Conservation (phyloP, 148 eudicot genomes). For the Vaccinium vitisidaea region DNA sequence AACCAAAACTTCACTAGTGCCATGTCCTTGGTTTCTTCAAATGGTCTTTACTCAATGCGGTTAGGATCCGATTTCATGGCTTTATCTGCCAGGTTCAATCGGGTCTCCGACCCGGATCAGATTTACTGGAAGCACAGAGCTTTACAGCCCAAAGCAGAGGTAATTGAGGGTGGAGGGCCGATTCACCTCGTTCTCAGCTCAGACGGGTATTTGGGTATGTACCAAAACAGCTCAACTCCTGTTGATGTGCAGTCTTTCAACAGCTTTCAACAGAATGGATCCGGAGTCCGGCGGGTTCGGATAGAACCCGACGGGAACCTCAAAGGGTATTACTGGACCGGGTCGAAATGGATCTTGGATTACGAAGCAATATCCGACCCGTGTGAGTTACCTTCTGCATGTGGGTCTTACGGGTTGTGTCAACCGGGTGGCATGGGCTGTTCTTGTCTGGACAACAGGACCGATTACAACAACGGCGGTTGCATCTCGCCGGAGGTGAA, state of each 20-base stretch:
- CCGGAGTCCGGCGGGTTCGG: conserved; percentile 54
- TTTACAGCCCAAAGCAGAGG: conserved; percentile 53
- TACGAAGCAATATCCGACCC: conserved; percentile 66
- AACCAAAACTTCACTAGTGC: conserved; percentile 79
- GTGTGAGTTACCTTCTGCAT: conserved; percentile 73
- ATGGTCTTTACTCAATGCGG: conserved; percentile 67
- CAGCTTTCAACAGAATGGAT: conserved; percentile 52
- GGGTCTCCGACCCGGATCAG: conserved; percentile 32
- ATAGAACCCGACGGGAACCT: conserved; percentile 80
- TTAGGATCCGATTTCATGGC: conserved; percentile 71
- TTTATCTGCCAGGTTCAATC: conserved; percentile 53
- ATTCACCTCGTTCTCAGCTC: conserved; percentile 48
- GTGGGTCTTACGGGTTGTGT: conserved; percentile 81
- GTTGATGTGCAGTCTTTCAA: conserved; percentile 71
- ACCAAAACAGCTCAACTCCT: conserved; percentile 62
- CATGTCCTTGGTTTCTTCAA: conserved; percentile 66
- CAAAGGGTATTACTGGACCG: conserved; percentile 83
- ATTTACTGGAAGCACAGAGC: conserved; percentile 69
- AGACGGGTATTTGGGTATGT: conserved; percentile 84
- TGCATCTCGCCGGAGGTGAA: conserved; percentile 35
- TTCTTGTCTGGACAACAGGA: conserved; percentile 59
- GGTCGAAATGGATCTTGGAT: conserved; percentile 67
- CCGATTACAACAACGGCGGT: conserved; percentile 32
- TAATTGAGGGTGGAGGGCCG: conserved; percentile 59
- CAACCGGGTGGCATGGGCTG: conserved; percentile 49